Conservation (phyloP, 768 basidiomycete genomes). For the Russula compacta region DNA sequence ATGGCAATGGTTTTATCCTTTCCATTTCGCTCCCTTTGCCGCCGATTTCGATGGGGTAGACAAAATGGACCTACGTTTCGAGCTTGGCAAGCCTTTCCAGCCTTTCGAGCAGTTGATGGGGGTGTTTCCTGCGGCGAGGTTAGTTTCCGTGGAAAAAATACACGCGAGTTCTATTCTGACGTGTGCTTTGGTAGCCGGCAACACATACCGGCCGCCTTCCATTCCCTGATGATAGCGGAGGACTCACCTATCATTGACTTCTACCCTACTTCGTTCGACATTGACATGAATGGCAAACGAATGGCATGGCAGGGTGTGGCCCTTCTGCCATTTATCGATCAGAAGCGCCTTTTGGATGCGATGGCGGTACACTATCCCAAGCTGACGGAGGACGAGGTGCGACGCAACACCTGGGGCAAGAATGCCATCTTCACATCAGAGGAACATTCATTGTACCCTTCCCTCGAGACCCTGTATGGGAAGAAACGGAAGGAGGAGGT, state of each 20-base stretch:
- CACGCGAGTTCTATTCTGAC: background rate
- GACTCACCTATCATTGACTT: constrained; percentile 94
- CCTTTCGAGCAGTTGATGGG: constrained; percentile 98
- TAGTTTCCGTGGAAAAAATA: constrained; percentile 16
- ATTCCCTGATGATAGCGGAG: constrained; percentile 75
- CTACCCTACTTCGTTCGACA: constrained; percentile 84
- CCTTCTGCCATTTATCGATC: constrained; percentile 90
- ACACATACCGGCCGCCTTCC: constrained; percentile 84
- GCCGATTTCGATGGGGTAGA: constrained; percentile 80
- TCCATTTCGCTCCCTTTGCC: constrained; percentile 97
- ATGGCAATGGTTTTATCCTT: constrained; percentile 99
- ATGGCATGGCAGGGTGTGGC: constrained; percentile 99
- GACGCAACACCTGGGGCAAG: constrained; percentile 78
- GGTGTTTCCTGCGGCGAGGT: constrained; percentile 94
- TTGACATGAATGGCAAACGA: constrained; percentile 99
- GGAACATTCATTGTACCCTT: constrained; percentile 78
- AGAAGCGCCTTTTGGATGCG: constrained; percentile 70
- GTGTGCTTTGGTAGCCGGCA: constrained; percentile 47
- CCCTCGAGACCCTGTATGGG: constrained; percentile 82
- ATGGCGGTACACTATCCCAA: constrained; percentile 59
- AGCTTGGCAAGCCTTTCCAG: constrained; percentile 80
- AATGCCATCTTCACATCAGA: constrained; percentile 77
- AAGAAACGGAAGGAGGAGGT: constrained; percentile 80
- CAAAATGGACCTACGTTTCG: constrained; percentile 72
- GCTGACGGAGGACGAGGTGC: constrained; percentile 73